These are phyloP conservation scores for Aspergillus sp. DNA, from an alignment of 2,329 filamentous ascomycete genomes.

Conservation along the genomic window DNA sequence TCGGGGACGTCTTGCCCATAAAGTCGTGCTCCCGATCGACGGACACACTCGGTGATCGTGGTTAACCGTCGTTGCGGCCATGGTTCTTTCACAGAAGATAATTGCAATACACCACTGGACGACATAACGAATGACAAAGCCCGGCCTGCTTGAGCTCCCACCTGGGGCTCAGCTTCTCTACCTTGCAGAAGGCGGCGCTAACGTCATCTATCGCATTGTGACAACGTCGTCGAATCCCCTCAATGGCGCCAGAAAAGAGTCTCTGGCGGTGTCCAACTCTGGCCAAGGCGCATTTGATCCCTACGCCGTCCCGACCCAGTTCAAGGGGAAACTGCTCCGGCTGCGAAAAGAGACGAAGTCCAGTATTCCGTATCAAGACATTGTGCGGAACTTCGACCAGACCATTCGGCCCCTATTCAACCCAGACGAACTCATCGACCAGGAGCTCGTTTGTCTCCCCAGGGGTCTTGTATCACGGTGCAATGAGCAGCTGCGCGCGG, in stretches of 20 bases:
- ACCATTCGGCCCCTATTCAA: conserved; percentile 56
- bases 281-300: conserved; percentile 18
- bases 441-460: conserved; percentile 52
- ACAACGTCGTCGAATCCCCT: conserved; percentile 30
- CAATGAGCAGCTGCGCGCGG: conserved; percentile 52
- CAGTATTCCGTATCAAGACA: conserved; percentile 51
- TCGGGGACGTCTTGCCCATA: background rate
- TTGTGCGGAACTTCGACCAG: conserved; percentile 37
- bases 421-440: conserved; percentile 53
- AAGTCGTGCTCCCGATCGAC: conserved; percentile 2
- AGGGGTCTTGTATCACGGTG: conserved; percentile 46
- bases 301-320: conserved; percentile 16
- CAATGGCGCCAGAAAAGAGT: conserved; percentile 25
- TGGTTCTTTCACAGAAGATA: conserved; percentile 13
- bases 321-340: conserved; percentile 54
- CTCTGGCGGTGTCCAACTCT: conserved; percentile 10
- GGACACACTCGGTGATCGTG: background rate
- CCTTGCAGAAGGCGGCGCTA: conserved; percentile 70
- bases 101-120: conserved; percentile 10
- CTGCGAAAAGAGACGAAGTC: conserved; percentile 57
- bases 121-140: conserved; percentile 31
- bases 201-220: conserved; percentile 67
- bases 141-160: conserved; percentile 33
- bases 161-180: conserved; percentile 40
- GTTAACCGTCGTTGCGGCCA: conserved; percentile 12